Base-by-base conservation (phyloP, 345 rosid genomes). In the Mercurialis annua region DNA sequence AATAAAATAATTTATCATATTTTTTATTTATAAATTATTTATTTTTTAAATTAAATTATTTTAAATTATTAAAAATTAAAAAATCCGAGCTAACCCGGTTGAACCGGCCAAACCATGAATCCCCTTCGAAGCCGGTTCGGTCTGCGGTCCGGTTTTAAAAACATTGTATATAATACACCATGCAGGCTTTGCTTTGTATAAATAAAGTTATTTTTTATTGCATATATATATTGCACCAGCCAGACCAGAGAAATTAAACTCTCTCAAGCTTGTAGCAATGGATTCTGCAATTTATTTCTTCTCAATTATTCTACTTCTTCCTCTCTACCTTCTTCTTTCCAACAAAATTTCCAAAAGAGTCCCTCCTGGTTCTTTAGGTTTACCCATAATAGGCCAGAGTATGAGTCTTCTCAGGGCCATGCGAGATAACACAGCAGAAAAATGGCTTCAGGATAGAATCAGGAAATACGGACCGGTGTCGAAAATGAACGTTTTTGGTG, bases 351-450 rank as follows among this genome's bases (percentile, higher is more conserved):
- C 77, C 18, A 76, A 65, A 68, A 69, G 15, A 6, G 62, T 80
- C 23, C 84, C 84, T 20, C 84, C 82, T 3, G 84, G 87, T 36
- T 78, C 81, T 12, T 10, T 80, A 26, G 82, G 84, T 4, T 10
- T 76, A 0, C 87, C 81, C 24, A 10, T 80, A 1, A 74, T 83
- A 29, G 80, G 87, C 58, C 80, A 78, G 60, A 78, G 80, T 65
- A 60, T 83, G 0, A 10, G 65, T 21, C 61, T 83, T 7, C 76
- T 81, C 29, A 10, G 34, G 1, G 71, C 82, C 52, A 4, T 71
- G 82, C 62, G 30, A 1, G 21, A 47, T 16, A 73, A 75, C 58
- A 66, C 52, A 2, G 65, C 63, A 10, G 81, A 77, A 46, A 23
- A 68, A 59, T 79, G 85, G 82, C 20, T 84, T 21, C 67, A 21